Percentiles rank a stretch among this genome's conserved stretches.
Conservation (phyloP, 805 yeast genomes). For the Candida oleophila region DNA sequence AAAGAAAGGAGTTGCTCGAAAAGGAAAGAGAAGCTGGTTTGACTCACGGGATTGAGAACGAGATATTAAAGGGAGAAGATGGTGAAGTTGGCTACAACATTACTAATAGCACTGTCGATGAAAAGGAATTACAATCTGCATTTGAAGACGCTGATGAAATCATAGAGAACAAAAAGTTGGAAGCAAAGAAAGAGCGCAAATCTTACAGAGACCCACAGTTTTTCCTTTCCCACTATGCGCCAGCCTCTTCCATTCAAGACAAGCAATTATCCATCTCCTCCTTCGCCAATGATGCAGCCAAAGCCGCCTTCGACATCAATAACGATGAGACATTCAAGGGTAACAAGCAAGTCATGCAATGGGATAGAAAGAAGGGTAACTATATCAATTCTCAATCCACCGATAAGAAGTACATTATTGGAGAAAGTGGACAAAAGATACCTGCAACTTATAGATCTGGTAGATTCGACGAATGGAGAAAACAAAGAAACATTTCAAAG, state of each 20-base stretch:
- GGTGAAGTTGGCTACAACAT: slow-evolving; percentile 49
- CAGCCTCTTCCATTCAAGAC: slow-evolving; percentile 76
- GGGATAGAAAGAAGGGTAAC: slow-evolving; percentile 94
- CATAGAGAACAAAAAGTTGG: slow-evolving; percentile 24
- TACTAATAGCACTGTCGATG: slow-evolving; percentile 33
- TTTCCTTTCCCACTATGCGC: slow-evolving; percentile 88
- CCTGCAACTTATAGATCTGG: slow-evolving; percentile 94
- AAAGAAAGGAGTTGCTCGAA: slow-evolving; percentile 64
- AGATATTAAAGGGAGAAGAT: slow-evolving; percentile 53
- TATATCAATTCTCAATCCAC: slow-evolving; percentile 78
- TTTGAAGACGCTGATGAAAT: slow-evolving; percentile 54
- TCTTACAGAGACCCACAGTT: slow-evolving; percentile 73
- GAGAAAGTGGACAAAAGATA: slow-evolving; percentile 89
- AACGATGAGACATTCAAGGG: slow-evolving; percentile 71
- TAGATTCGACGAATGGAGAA: slow-evolving; percentile 88
- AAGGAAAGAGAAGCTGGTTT: slow-evolving; percentile 76
- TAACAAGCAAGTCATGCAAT: slow-evolving; percentile 72
- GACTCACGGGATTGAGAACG: slow-evolving; percentile 71
- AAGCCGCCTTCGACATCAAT: slow-evolving; percentile 81
- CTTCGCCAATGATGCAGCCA: slow-evolving; percentile 80
- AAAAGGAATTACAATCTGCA: slow-evolving; percentile 45
- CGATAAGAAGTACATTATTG: slow-evolving; percentile 84
- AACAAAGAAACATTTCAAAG: slow-evolving; percentile 57
- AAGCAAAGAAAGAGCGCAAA: slow-evolving; percentile 36
- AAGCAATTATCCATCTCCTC: slow-evolving; percentile 61